Percentiles rank a stretch among this genome's conserved stretches.
phyloP scores from a whole-genome alignment of 2,329 filamentous ascomycete genomes.

The Clarireedia homoeocarpa region DNA sequence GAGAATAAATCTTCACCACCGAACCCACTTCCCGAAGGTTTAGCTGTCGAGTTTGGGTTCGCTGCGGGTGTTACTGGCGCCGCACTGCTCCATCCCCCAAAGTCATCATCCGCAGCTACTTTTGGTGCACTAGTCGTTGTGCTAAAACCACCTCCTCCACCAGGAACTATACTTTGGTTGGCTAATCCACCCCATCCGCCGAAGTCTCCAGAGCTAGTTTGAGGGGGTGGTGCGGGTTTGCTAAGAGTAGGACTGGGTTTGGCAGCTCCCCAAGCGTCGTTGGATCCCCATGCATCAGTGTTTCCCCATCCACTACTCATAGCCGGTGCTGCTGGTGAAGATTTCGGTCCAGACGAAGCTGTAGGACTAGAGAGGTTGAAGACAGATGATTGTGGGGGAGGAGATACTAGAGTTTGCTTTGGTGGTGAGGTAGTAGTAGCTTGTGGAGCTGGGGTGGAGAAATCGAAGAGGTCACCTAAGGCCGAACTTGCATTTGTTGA shows the following conservation, averaged over 20 bases:
- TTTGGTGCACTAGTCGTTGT: slow-evolving; percentile 44
- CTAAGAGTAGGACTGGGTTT: slow-evolving; percentile 39
- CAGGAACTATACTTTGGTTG: slow-evolving; percentile 52
- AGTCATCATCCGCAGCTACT: slow-evolving; percentile 86
- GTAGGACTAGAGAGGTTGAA: slow-evolving; percentile 67
- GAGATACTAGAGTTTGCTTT: slow-evolving; percentile 30
- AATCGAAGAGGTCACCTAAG: slow-evolving; percentile 76
- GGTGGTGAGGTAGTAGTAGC: slow-evolving; percentile 36
- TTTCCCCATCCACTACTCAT: slow-evolving; percentile 32
- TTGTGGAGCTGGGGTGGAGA: slow-evolving; percentile 46
- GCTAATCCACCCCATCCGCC: slow-evolving; percentile 43
- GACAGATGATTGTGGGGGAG: slow-evolving; percentile 47
- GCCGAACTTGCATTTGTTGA: slow-evolving; percentile 37
- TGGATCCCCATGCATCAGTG: slow-evolving; percentile 74
- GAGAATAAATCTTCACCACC: slow-evolving; percentile 81
- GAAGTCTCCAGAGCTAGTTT: slow-evolving; percentile 49
- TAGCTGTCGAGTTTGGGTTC: slow-evolving; percentile 50
- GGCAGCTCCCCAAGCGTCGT: slow-evolving; percentile 72
- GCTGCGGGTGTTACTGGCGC: slow-evolving; percentile 47
- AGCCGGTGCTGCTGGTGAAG: slow-evolving; percentile 33
- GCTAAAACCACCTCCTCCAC: slow-evolving; percentile 56
- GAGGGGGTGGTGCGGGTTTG: slow-evolving; percentile 32
- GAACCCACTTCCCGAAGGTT: neutral
- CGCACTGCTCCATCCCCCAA: slow-evolving; percentile 86
- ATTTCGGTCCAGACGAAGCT: slow-evolving; percentile 35